Evolutionary conservation across 1,284 basidiomycete genomes (phyloP).

Genomic region (Dichomitus squalens): DNA sequence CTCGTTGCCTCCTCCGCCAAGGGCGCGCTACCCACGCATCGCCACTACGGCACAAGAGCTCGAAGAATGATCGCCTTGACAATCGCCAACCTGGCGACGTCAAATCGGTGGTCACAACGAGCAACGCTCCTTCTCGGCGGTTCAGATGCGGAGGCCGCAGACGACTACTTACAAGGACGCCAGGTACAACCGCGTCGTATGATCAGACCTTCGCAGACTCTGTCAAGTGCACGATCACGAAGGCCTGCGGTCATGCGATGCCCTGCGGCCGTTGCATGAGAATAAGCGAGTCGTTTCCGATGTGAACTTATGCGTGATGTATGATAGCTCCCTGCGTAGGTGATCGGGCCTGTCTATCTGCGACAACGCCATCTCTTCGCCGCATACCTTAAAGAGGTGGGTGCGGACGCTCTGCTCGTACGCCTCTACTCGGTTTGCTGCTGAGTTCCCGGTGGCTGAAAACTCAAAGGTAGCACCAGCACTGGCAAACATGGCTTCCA

Average conservation of each 20-base stretch:
- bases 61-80: too few species aligned
- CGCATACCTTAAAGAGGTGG: background rate
- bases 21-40: too few species aligned
- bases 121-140: too few species aligned
- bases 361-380: background rate
- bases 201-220: too few species aligned
- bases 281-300: background rate
- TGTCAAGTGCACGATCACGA: too few species aligned
- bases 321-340: background rate
- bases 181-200: too few species aligned
- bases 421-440: background rate
- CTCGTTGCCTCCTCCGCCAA: background rate
- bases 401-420: background rate
- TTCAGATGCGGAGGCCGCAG: too few species aligned
- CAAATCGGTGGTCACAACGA: too few species aligned
- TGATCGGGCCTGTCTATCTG: background rate
- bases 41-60: too few species aligned
- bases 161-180: too few species aligned
- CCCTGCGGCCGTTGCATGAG: background rate
- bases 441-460: background rate
- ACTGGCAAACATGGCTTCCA: background rate
- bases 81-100: too few species aligned
- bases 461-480: background rate
- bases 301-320: background rate
- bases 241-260: background rate